phyloP scores from a whole-genome alignment of 1,284 basidiomycete species.

The Cerioporus squamosus region DNA sequence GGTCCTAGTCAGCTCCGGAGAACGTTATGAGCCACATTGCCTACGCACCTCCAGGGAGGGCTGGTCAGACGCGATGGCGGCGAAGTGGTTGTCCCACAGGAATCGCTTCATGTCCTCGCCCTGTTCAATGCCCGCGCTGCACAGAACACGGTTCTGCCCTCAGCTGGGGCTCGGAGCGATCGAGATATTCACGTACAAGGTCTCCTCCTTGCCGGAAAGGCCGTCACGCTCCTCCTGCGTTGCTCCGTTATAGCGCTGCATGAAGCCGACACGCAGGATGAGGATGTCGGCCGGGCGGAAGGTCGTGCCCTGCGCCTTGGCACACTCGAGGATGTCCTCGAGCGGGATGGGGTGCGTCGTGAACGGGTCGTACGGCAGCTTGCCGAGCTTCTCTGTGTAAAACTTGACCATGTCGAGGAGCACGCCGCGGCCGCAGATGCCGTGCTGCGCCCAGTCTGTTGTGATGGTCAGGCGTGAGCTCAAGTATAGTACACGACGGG shows the following conservation, averaged over 20 bases:
- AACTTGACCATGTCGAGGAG: conserved; percentile 66
- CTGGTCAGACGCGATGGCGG: conserved; percentile 74
- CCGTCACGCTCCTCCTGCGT: conserved; percentile 51
- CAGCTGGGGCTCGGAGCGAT: too few species aligned
- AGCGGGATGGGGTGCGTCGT: conserved; percentile 60
- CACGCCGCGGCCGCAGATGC: conserved; percentile 74
- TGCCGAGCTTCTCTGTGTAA: conserved; percentile 47
- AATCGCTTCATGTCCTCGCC: conserved; percentile 74
- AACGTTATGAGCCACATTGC: too few species aligned
- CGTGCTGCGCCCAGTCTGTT: conserved; percentile 73
- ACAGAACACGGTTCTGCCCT: too few species aligned
- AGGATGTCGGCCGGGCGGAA: conserved; percentile 67
- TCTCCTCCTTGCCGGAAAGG: conserved; percentile 49
- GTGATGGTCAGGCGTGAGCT: too few species aligned
- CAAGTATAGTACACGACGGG: too few species aligned
- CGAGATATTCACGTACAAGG: conserved; percentile 28
- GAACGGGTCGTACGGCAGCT: conserved; percentile 70
- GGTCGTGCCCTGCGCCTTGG: conserved; percentile 48
- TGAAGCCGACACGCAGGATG: conserved; percentile 67
- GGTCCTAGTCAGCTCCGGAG: too few species aligned
- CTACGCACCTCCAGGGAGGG: conserved; percentile 57
- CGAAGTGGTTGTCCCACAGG: conserved; percentile 80
- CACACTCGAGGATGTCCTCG: conserved; percentile 62
- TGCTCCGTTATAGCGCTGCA: conserved; percentile 55
- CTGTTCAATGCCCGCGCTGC: conserved; percentile 70